These are phyloP conservation scores for Scheffersomyces illinoinensis DNA, from an alignment of 1,139 yeast species.

Conservation along the genomic window DNA sequence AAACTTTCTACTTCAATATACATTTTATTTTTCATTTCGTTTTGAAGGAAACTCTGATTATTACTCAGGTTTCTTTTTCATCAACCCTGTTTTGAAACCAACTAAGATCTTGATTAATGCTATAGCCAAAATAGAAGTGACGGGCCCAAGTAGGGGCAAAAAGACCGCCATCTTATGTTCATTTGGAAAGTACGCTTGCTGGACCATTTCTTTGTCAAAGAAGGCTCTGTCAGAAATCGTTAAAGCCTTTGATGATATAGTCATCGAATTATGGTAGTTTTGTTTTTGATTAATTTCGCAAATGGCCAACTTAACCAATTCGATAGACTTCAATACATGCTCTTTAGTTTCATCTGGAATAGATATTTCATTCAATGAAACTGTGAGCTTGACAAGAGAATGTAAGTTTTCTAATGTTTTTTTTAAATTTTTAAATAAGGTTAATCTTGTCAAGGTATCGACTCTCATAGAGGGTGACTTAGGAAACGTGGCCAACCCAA, in stretches of 20 bases:
- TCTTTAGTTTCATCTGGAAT: slow-evolving; percentile 67
- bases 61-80: slow-evolving; percentile 3
- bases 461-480: slow-evolving; percentile 61
- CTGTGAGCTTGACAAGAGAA: slow-evolving; percentile 68
- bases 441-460: slow-evolving; percentile 64
- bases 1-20: background rate
- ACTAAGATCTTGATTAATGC: slow-evolving; percentile 46
- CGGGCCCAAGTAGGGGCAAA: slow-evolving; percentile 85
- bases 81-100: slow-evolving; percentile 19
- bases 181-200: slow-evolving; percentile 90
- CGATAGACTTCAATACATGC: slow-evolving; percentile 46
- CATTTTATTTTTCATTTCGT: background rate
- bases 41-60: background rate
- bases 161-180: slow-evolving; percentile 95
- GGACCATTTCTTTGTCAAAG: slow-evolving; percentile 92
- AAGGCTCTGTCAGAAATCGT: slow-evolving; percentile 72
- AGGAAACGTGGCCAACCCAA: slow-evolving; percentile 63
- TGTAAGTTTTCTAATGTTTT: slow-evolving; percentile 57
- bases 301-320: slow-evolving; percentile 34
- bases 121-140: slow-evolving; percentile 64
- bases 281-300: slow-evolving; percentile 22
- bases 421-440: slow-evolving; percentile 54
- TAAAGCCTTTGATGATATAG: slow-evolving; percentile 56
- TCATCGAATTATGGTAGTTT: slow-evolving; percentile 49
- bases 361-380: slow-evolving; percentile 73